A percentile compares a stretch with the other conserved stretches of the same genome.
Evolutionary conservation across 2,329 filamentous ascomycete genomes (phyloP).

Genomic region (Ophiostoma ulmi): DNA sequence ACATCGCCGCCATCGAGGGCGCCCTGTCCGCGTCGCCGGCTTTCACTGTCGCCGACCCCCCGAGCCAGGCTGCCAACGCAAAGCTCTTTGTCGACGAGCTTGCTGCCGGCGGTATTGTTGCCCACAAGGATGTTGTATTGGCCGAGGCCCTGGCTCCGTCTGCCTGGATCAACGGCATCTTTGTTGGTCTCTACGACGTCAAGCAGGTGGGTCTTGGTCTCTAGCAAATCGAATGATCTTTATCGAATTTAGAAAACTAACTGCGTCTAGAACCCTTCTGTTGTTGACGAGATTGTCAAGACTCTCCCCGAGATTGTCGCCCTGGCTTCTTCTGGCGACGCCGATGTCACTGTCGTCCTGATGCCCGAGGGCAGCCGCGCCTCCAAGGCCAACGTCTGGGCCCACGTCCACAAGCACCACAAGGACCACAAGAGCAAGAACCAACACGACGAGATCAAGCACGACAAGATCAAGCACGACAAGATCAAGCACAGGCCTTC

Average conservation of each 20-base stretch:
- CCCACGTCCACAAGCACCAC: conserved; percentile 29
- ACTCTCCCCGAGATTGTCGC: conserved; percentile 43
- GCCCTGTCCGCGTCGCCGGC: conserved; percentile 40
- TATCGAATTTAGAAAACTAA: not conserved
- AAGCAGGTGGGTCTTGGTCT: conserved; percentile 37
- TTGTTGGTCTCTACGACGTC: conserved; percentile 43
- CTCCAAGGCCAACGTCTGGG: conserved; percentile 39
- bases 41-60: conserved; percentile 47
- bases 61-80: conserved; percentile 40
- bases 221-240: no score
- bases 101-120: conserved; percentile 34
- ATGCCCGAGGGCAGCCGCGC: conserved; percentile 44
- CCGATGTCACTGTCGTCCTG: conserved; percentile 54
- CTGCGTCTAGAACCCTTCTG: conserved; percentile 38
- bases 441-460: conserved; percentile 18
- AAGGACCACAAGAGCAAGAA: conserved; percentile 1
- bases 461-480: conserved; percentile 5
- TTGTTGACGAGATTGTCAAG: conserved; percentile 42
- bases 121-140: conserved; percentile 29
- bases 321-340: conserved; percentile 45
- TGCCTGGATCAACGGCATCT: conserved; percentile 41
- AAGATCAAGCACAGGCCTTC: not conserved
- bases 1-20: conserved; percentile 41
- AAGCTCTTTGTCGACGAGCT: conserved; percentile 42
- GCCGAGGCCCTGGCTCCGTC: conserved; percentile 40